These are phyloP conservation scores for Cladophialophora psammophila DNA, from an alignment of 2,329 filamentous ascomycete genomes.

Conservation along the genomic window DNA sequence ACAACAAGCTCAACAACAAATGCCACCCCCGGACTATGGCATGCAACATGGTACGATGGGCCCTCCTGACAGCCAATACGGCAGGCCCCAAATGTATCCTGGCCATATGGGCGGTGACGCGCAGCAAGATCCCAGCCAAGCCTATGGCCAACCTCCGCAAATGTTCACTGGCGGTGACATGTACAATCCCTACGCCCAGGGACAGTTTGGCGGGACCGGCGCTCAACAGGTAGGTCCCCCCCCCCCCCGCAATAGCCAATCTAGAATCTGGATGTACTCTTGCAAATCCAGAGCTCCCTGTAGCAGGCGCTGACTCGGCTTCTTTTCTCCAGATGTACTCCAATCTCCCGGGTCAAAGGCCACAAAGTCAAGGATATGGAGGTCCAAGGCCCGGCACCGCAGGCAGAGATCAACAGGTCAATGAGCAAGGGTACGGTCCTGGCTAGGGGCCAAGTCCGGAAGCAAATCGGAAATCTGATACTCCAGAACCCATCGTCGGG, in stretches of 20 bases:
- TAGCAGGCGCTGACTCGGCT: constrained; percentile 7
- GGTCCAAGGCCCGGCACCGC: constrained; percentile 37
- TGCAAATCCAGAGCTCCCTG: not conserved
- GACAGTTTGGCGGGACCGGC: constrained; percentile 61
- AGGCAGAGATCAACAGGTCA: constrained; percentile 36
- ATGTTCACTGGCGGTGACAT: constrained; percentile 80
- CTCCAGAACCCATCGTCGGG: not conserved
- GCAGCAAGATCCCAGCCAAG: constrained; percentile 72
- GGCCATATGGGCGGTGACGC: constrained; percentile 64
- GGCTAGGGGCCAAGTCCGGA: constrained; percentile 26
- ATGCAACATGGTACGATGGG: constrained; percentile 67
- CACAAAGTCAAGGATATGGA: constrained; percentile 41
- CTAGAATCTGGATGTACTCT: not conserved
- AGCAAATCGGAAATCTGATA: not conserved
- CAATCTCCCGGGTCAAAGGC: constrained; percentile 36
- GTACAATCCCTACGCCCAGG: constrained; percentile 77
- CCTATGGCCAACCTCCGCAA: constrained; percentile 75
- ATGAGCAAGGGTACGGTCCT: constrained; percentile 40
- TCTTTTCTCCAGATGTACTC: constrained; percentile 38
- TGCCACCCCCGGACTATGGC: constrained; percentile 65
- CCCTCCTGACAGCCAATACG: constrained; percentile 77
- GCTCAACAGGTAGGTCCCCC: constrained; percentile 74
- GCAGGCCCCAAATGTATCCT: constrained; percentile 81
- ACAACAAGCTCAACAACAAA: constrained; percentile 62
- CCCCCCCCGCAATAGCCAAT: constrained; percentile 15